Evolutionary conservation across 257 asterid species (phyloP), one percentile per base, ranked within the genome.

Genomic region (Haberlea rhodopensis): DNA sequence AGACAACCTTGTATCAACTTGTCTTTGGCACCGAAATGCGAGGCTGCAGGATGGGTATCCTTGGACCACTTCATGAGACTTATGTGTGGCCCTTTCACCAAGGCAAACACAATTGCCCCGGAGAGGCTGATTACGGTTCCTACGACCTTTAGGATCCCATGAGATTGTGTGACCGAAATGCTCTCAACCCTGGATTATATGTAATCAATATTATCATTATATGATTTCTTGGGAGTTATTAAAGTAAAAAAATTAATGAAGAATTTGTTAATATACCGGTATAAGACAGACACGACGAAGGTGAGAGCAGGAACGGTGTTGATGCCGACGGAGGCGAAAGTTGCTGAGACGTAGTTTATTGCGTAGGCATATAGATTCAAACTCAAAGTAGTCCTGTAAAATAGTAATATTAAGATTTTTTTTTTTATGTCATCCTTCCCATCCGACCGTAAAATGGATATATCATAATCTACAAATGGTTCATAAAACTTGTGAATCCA

Each of bases 21-120:
- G 69, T 73, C 70, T 59, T 65, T 79, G 25, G 66, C 54, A 32
- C 58, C 53, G 20, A 31, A 57, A 13, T 70, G 53, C 46, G 62
- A 60, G 2, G 23, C 8, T 23, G 37, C 45, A 29, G 73, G 48
- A 27, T 56, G 37, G 2, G 16, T 43, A 4, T 31, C 61, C 13
- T 15, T 20, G 0, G 71, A 62, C 80, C 74, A 70, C 34, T 73
- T 68, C 78, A 80, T 51, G 73, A 83, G 53, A 29, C 68, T 65
- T 13, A 87, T 19, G 0, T 56, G 68, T 1, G 92, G 90, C 43
- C 90, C 92, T 75, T 82, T 85, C 3, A 83, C 85, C 48, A 87
- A 71, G 0, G 84, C 88, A 63, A 81, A 87, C 59, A 87, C 84
- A 79, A 82, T 67, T 27, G 90, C 92, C 48, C 95, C 90, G 0